phyloP scores from a whole-genome alignment of 441 rosid genomes.

The Adansonia gregorii region DNA sequence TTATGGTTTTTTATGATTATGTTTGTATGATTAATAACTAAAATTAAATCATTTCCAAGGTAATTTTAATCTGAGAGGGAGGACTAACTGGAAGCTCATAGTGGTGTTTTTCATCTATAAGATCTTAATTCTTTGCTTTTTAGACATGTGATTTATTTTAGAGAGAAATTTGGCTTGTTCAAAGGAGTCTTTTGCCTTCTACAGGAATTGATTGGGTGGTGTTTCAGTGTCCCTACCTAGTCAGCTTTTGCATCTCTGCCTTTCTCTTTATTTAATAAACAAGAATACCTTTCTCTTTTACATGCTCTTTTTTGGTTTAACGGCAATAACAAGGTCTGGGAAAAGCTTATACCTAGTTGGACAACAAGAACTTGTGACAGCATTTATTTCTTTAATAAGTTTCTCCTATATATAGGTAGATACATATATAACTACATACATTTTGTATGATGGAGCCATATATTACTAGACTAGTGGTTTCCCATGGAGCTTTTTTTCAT shows the following conservation, averaged over 20 bases:
- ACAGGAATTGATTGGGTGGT: neutral
- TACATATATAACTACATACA: neutral
- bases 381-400: neutral
- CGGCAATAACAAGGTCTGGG: neutral
- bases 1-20: neutral
- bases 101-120: neutral
- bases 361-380: neutral
- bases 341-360: neutral
- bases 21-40: neutral
- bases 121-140: neutral
- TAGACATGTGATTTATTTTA: neutral
- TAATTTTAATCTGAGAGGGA: neutral
- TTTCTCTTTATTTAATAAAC: neutral
- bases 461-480: neutral
- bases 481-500: slow-evolving; percentile 4
- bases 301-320: neutral
- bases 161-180: neutral
- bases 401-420: neutral
- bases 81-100: neutral
- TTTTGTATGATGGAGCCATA: neutral
- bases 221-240: neutral
- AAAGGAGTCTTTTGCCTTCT: neutral
- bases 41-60: neutral
- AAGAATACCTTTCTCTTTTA: neutral
- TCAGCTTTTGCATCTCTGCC: neutral